Percentiles rank a stretch among this genome's conserved stretches.
phyloP scores from a whole-genome alignment of 495 filamentous ascomycete genomes.

The Opeltia flavorubescens region DNA sequence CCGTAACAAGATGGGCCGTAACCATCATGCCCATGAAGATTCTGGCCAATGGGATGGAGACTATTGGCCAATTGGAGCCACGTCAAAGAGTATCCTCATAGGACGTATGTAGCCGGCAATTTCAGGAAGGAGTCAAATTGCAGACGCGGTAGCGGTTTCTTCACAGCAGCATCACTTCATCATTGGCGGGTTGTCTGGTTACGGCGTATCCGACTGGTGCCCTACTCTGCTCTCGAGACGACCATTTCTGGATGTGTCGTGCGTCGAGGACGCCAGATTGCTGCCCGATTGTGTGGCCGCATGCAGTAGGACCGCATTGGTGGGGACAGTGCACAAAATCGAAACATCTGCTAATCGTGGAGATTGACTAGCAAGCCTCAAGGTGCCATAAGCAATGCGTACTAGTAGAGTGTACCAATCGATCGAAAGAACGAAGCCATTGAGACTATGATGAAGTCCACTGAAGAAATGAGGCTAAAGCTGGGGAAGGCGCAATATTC shows the following conservation, averaged over 20 bases:
- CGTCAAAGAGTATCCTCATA: not conserved
- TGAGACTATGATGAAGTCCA: too few relatives aligned
- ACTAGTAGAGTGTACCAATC: too few relatives aligned
- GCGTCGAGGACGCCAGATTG: not conserved
- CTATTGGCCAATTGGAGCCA: conserved; percentile 8
- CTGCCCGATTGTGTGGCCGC: not conserved
- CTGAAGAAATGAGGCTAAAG: too few relatives aligned
- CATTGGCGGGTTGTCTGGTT: not conserved
- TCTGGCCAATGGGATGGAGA: not conserved
- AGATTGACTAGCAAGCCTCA: not conserved
- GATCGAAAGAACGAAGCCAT: not conserved
- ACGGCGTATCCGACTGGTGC: not conserved
- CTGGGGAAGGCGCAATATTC: too few relatives aligned
- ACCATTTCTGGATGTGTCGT: not conserved
- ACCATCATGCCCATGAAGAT: not conserved
- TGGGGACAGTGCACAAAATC: not conserved
- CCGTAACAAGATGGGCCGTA: not conserved
- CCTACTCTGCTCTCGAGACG: not conserved
- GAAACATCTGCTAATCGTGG: too few relatives aligned
- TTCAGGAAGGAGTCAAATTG: not conserved
- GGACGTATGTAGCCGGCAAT: not conserved
- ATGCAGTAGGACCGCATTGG: not conserved
- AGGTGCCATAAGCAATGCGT: not conserved
- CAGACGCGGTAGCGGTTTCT: not conserved
- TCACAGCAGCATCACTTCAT: not conserved